A percentile compares a stretch with the other conserved stretches of the same genome.
Conservation (phyloP, 768 basidiomycete species). For the Steccherinum ochraceum region DNA sequence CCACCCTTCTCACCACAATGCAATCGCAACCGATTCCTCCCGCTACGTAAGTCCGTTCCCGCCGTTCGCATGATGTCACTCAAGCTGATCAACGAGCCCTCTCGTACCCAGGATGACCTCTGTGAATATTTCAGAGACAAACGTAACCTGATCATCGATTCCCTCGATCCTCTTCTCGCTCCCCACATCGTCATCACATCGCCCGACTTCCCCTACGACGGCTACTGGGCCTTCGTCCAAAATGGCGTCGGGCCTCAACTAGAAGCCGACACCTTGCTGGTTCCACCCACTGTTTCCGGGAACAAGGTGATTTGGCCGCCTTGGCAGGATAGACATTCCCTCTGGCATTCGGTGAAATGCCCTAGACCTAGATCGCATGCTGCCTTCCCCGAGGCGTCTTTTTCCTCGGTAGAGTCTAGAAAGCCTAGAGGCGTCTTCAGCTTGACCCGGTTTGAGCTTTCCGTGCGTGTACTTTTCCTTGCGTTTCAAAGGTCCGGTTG, state of each 20-base stretch:
- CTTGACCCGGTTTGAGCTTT: background rate
- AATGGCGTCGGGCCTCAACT: slow-evolving; percentile 6
- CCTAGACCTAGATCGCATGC: background rate
- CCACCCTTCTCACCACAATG: background rate
- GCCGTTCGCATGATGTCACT: no score
- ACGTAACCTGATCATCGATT: slow-evolving; percentile 40
- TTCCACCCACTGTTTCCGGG: background rate
- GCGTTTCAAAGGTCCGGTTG: no score
- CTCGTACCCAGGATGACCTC: background rate
- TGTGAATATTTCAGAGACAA: slow-evolving; percentile 3
- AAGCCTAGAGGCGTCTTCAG: background rate
- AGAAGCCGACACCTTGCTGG: background rate
- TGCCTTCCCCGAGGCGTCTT: background rate
- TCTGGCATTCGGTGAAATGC: background rate
- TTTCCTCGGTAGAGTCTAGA: background rate
- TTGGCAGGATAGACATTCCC: slow-evolving; percentile 1
- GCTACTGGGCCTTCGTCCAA: slow-evolving; percentile 11
- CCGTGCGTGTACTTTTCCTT: no score
- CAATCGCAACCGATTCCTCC: no score
- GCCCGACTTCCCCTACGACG: slow-evolving; percentile 31
- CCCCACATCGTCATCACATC: slow-evolving; percentile 54
- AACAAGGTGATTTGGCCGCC: background rate
- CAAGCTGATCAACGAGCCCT: no score
- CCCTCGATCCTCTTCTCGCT: slow-evolving; percentile 28
- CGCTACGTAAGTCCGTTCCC: no score